phyloP scores from a whole-genome alignment of 192 early-diverging fungal genomes.

The Coemansia aciculifera region DNA sequence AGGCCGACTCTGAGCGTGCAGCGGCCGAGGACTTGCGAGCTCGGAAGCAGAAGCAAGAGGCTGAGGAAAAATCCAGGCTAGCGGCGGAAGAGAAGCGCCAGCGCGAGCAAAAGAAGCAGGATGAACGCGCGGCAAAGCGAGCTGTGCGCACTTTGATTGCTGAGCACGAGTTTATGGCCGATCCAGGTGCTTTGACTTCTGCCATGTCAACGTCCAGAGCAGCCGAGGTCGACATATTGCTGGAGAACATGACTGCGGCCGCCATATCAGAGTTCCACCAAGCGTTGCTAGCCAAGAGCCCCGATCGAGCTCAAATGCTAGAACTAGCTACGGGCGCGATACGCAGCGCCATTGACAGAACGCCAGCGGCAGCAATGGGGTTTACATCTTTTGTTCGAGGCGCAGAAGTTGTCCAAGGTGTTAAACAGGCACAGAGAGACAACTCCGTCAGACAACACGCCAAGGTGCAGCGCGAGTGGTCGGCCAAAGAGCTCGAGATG shows the following conservation, averaged over 20 bases:
- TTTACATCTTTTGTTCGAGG: slow-evolving; percentile 28
- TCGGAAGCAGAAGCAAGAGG: slow-evolving; percentile 31
- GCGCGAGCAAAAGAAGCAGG: slow-evolving; percentile 50
- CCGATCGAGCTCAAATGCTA: neutral
- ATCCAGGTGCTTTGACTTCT: neutral
- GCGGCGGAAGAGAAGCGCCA: slow-evolving; percentile 40
- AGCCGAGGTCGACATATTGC: slow-evolving; percentile 59
- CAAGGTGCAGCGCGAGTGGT: slow-evolving; percentile 58
- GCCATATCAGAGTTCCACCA: slow-evolving; percentile 37
- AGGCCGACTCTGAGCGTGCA: slow-evolving; percentile 35
- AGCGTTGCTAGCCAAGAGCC: slow-evolving; percentile 17
- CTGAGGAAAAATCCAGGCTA: neutral
- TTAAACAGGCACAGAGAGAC: slow-evolving; percentile 11
- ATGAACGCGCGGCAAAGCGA: slow-evolving; percentile 33
- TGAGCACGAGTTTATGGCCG: slow-evolving; percentile 53
- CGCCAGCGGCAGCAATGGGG: slow-evolving; percentile 14
- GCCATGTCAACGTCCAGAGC: slow-evolving; percentile 12
- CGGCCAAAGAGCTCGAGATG: slow-evolving; percentile 66
- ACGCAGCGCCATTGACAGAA: slow-evolving; percentile 1
- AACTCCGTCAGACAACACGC: neutral
- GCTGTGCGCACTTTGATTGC: slow-evolving; percentile 51
- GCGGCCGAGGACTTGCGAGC: slow-evolving; percentile 19
- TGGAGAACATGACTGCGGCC: slow-evolving; percentile 56
- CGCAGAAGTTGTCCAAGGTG: slow-evolving; percentile 15
- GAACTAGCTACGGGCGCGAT: neutral